Conservation (phyloP, 2,329 filamentous ascomycete genomes). For the Polychaeton citri region DNA sequence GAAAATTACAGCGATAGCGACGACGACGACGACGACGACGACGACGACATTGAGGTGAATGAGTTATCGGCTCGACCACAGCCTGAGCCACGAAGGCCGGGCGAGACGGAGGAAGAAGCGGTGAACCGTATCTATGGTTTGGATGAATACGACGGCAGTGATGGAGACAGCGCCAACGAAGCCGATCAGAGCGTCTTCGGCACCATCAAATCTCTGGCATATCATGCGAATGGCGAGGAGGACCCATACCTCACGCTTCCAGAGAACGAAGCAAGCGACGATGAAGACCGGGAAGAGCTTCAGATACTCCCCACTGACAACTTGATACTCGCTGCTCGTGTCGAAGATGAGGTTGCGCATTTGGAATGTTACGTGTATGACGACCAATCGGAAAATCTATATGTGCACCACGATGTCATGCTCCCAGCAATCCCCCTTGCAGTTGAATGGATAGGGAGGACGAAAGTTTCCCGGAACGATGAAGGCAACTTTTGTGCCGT, state of each 20-base stretch:
- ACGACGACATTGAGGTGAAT: constrained; percentile 12
- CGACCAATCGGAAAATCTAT: constrained; percentile 87
- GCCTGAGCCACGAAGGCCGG: constrained; percentile 1
- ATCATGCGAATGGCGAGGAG: constrained; percentile 86
- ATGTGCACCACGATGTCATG: constrained; percentile 99
- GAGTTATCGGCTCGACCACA: constrained; percentile 2
- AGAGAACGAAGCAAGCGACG: constrained; percentile 48
- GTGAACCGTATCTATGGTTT: constrained; percentile 94
- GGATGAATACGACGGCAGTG: constrained; percentile 68
- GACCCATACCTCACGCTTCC: constrained; percentile 93
- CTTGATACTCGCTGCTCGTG: constrained; percentile 77
- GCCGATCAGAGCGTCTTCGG: constrained; percentile 71
- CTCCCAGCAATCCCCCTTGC: constrained; percentile 90
- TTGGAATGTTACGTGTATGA: constrained; percentile 97
- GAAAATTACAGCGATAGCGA: constrained; percentile 17
- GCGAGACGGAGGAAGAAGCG: constrained; percentile 44
- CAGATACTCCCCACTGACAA: constrained; percentile 91
- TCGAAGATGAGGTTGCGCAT: constrained; percentile 94
- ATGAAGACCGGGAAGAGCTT: constrained; percentile 84
- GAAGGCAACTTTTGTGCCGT: constrained; percentile 87
- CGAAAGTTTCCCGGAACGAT: constrained; percentile 70
- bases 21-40: constrained; percentile 66
- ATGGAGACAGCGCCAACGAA: constrained; percentile 53
- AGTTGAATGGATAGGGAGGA: constrained; percentile 77
- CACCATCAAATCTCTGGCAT: constrained; percentile 84